These are phyloP conservation scores for Penicillium turbatum DNA, from an alignment of 495 filamentous ascomycete species.

Conservation along the genomic window DNA sequence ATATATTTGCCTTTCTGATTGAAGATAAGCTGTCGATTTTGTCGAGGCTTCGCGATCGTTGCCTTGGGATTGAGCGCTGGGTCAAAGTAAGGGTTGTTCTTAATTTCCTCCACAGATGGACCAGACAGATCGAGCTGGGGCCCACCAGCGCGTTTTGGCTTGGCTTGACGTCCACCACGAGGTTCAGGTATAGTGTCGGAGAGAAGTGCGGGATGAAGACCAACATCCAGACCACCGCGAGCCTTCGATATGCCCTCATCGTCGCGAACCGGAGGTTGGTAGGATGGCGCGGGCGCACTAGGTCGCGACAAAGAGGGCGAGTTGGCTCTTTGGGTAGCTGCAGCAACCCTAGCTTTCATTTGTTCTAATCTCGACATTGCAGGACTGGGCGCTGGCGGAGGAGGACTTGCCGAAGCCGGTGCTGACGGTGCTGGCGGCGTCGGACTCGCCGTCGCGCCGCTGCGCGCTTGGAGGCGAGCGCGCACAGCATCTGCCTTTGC, in stretches of 20 bases:
- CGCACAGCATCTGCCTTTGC: constrained; percentile 58
- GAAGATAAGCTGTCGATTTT: constrained; percentile 75
- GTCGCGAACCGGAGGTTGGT: constrained; percentile 42
- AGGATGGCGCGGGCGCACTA: constrained; percentile 31
- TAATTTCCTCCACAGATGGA: constrained; percentile 62
- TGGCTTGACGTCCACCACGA: constrained; percentile 54
- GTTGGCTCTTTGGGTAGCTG: constrained; percentile 61
- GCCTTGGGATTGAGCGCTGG: constrained; percentile 61
- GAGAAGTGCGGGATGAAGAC: constrained; percentile 80
- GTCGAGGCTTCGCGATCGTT: constrained; percentile 57
- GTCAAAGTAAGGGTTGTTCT: constrained; percentile 85
- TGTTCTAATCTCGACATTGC: constrained; percentile 52
- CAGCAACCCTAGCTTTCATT: constrained; percentile 79
- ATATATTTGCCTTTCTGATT: constrained; percentile 98
- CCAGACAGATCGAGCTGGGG: constrained; percentile 65
- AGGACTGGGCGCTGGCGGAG: constrained; percentile 42
- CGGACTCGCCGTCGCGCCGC: constrained; percentile 32
- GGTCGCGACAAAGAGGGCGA: constrained; percentile 39
- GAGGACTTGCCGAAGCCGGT: constrained; percentile 28
- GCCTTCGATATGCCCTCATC: constrained; percentile 48
- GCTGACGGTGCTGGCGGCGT: constrained; percentile 27
- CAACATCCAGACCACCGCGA: constrained; percentile 79
- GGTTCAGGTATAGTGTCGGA: constrained; percentile 64
- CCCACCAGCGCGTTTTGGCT: constrained; percentile 56
- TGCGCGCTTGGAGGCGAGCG: constrained; percentile 49